A percentile compares a stretch with the other conserved stretches of the same genome.
Evolutionary conservation across 495 filamentous ascomycete species (phyloP).

Genomic region (Penicillium manginii): DNA sequence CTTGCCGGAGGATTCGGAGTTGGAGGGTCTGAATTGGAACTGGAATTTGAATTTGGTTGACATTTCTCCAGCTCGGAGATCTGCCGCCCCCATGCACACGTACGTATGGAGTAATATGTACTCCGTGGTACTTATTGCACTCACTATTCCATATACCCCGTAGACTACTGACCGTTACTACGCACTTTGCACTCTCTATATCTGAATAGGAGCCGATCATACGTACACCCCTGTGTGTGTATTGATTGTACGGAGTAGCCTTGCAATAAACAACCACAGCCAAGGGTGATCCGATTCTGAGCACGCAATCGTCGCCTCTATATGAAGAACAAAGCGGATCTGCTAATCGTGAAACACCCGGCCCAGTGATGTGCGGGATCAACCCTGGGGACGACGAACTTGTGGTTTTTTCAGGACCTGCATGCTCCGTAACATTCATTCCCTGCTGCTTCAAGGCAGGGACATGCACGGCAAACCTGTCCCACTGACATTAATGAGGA

Average conservation of each 20-base stretch:
- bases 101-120: neutral
- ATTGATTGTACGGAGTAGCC: neutral
- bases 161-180: neutral
- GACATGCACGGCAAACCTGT: neutral
- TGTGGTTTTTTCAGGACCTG: conserved; percentile 5
- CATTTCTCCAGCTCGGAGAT: conserved; percentile 20
- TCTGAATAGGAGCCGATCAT: too few relatives aligned
- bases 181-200: neutral
- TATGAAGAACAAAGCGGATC: conserved; percentile 28
- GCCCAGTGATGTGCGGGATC: conserved; percentile 28
- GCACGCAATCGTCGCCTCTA: neutral
- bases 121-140: too few relatives aligned
- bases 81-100: conserved; percentile 1
- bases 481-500: conserved; percentile 19
- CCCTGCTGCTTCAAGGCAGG: too few relatives aligned
- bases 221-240: neutral
- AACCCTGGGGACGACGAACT: conserved; percentile 18
- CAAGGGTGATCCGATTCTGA: neutral
- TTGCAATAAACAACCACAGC: neutral
- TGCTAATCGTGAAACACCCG: conserved; percentile 23
- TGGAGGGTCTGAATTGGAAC: neutral
- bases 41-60: conserved; percentile 9
- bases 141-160: too few relatives aligned
- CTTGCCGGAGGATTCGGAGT: conserved; percentile 10
- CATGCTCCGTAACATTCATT: neutral